A percentile compares a stretch with the other conserved stretches of the same genome.
Conservation (phyloP, 73 alveolate genomes). For the Paramecium pentaurelia region DNA sequence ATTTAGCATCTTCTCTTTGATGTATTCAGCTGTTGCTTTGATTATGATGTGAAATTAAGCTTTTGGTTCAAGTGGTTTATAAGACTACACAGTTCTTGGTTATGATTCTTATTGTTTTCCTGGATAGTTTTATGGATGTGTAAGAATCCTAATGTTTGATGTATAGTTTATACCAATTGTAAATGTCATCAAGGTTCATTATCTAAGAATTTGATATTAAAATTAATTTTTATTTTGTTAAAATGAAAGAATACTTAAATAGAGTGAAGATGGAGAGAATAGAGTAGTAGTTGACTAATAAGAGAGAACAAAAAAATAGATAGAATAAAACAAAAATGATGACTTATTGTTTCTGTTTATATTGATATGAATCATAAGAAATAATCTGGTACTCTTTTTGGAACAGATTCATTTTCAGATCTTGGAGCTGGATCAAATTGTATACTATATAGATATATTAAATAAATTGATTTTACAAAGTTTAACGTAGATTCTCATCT, state of each 20-base stretch:
- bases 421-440: conserved; percentile 61
- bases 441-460: not conserved
- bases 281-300: too few relatives aligned
- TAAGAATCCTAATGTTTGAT: conserved; percentile 26
- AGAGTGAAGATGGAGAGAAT: not conserved
- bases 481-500: conserved; percentile 63
- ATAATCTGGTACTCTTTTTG: conserved; percentile 39
- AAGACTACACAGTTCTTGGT: conserved; percentile 50
- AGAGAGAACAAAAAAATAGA: too few relatives aligned
- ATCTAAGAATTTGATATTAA: not conserved
- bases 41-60: conserved; percentile 54
- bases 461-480: conserved; percentile 62
- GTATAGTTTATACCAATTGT: conserved; percentile 6
- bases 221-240: not conserved
- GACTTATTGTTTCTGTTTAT: not conserved
- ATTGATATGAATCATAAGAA: not conserved
- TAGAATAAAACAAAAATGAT: not conserved
- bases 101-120: conserved; percentile 55
- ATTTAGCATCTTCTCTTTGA: conserved; percentile 51
- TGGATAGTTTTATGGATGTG: conserved; percentile 50
- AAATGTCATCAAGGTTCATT: conserved; percentile 54
- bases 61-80: conserved; percentile 57
- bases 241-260: not conserved
- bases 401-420: conserved; percentile 39
- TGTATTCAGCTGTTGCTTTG: conserved; percentile 59